Evolutionary conservation across 2,329 filamentous ascomycete genomes (phyloP).

Genomic region (Paecilomyces niveus): DNA sequence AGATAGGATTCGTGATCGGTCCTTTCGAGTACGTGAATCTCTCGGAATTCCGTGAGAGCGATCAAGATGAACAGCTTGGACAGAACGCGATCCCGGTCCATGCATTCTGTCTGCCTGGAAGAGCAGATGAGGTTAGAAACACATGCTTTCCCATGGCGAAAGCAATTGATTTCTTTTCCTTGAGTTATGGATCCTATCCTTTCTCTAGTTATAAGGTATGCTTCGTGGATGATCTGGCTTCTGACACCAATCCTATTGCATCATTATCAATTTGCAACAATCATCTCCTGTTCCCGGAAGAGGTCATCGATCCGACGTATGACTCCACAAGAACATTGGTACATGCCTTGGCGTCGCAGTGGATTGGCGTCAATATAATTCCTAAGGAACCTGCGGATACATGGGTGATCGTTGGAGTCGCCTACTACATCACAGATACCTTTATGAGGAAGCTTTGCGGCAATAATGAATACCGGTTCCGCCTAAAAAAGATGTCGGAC

Average conservation of each 20-base stretch:
- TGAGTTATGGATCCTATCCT: constrained; percentile 83
- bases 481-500: constrained; percentile 79
- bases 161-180: constrained; percentile 84
- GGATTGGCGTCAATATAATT: constrained; percentile 88
- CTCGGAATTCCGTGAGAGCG: constrained; percentile 78
- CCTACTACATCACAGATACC: constrained; percentile 90
- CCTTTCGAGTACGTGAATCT: constrained; percentile 93
- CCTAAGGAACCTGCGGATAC: constrained; percentile 72
- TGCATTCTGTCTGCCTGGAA: constrained; percentile 82
- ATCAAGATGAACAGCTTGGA: constrained; percentile 85
- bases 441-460: constrained; percentile 88
- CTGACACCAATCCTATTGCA: constrained; percentile 68
- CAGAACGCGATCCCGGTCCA: constrained; percentile 82
- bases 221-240: constrained; percentile 82
- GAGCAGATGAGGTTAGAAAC: constrained; percentile 74
- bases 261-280: constrained; percentile 84
- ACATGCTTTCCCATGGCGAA: constrained; percentile 77
- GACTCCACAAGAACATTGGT: constrained; percentile 74
- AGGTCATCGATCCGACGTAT: constrained; percentile 78
- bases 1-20: constrained; percentile 88
- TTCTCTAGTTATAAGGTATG: constrained; percentile 89
- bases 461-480: constrained; percentile 89
- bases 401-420: constrained; percentile 84
- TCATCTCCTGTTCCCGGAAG: constrained; percentile 73
- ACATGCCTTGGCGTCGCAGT: constrained; percentile 81